Conservation (phyloP, 2,329 filamentous ascomycete species). For the Coniosporium tulheliwenetii region DNA sequence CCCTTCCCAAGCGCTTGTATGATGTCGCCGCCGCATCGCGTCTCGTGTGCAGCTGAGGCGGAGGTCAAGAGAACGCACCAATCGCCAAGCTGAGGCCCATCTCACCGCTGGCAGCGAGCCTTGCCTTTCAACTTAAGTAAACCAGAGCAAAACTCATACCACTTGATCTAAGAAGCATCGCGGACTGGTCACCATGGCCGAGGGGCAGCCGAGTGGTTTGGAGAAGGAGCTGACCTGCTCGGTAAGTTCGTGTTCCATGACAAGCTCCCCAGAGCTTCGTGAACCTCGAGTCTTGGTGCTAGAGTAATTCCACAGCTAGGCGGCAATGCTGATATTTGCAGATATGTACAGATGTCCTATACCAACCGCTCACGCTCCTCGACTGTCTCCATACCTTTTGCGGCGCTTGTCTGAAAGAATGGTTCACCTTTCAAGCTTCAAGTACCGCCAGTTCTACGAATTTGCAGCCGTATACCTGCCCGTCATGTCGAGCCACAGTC, state of each 20-base stretch:
- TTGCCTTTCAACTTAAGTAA: too few species aligned
- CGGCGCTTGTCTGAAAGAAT: constrained; percentile 87
- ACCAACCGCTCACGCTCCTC: constrained; percentile 22
- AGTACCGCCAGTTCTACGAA: constrained; percentile 35
- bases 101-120: too few species aligned
- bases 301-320: too few species aligned
- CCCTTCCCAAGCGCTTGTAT: too few species aligned
- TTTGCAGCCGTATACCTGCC: constrained; percentile 62
- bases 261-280: not conserved
- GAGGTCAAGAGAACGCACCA: too few species aligned
- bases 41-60: too few species aligned
- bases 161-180: too few species aligned
- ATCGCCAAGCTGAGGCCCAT: too few species aligned
- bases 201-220: constrained; percentile 42
- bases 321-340: constrained; percentile 20
- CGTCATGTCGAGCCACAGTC: constrained; percentile 76
- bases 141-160: too few species aligned
- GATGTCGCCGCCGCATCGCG: too few species aligned
- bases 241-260: constrained; percentile 39
- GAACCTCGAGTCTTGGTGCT: too few species aligned
- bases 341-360: constrained; percentile 76
- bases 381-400: constrained; percentile 56
- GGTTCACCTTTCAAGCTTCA: constrained; percentile 71
- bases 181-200: constrained; percentile 12
- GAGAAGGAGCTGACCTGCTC: constrained; percentile 94